phyloP scores from a whole-genome alignment of 345 rosid genomes.

The Gossypium australe region DNA sequence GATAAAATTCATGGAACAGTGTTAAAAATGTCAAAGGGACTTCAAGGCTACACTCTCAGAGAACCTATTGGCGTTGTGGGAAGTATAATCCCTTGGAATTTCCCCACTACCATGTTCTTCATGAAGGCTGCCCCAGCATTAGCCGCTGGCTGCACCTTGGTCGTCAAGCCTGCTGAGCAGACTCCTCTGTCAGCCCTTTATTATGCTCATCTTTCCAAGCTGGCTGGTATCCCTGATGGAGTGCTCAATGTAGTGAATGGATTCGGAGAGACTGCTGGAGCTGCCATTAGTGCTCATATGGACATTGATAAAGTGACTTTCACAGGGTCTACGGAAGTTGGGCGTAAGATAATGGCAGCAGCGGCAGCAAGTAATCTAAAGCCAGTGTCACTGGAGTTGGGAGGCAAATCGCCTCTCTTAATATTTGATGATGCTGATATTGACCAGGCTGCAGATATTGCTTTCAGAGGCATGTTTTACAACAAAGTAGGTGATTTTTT shows the following conservation, averaged over 20 bases:
- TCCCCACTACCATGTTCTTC: conserved; percentile 58
- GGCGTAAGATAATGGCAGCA: conserved; percentile 62
- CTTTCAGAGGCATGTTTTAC: conserved; percentile 37
- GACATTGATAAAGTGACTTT: conserved; percentile 76
- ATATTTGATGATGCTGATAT: conserved; percentile 76
- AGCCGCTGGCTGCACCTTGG: conserved; percentile 87
- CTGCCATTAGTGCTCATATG: conserved; percentile 73
- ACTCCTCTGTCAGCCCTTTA: conserved; percentile 85
- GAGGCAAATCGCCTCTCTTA: conserved; percentile 80
- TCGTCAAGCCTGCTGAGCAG: conserved; percentile 88
- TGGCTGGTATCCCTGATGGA: conserved; percentile 65
- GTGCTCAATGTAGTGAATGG: conserved; percentile 80
- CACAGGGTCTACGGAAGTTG: conserved; percentile 83
- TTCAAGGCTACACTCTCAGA: conserved; percentile 64
- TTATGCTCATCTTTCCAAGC: conserved; percentile 56
- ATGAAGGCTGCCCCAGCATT: conserved; percentile 62
- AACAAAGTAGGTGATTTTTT: conserved; percentile 42
- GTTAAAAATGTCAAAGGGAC: conserved; percentile 45
- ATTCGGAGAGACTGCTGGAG: conserved; percentile 70
- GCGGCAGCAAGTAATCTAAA: conserved; percentile 81
- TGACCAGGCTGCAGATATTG: conserved; percentile 50
- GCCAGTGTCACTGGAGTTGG: conserved; percentile 66
- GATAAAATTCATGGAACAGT: conserved; percentile 86
- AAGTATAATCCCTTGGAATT: conserved; percentile 83
- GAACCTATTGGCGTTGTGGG: conserved; percentile 89